Conservation (phyloP, 148 eudicot species). For the Silene latifolia region DNA sequence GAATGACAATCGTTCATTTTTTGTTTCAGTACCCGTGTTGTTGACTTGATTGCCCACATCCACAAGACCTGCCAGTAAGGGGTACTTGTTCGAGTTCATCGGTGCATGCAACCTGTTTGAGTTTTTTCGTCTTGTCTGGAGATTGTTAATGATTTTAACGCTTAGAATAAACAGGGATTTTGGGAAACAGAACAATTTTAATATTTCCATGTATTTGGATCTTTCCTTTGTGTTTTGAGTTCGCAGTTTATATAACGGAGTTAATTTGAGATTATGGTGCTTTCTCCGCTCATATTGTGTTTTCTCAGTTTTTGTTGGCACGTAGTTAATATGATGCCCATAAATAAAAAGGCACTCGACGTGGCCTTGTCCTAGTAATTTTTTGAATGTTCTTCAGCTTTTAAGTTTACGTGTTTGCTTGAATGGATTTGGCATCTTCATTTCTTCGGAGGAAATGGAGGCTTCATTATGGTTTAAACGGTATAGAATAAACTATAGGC, state of each 20-base stretch:
- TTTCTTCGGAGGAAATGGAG: too few species aligned
- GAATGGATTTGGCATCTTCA: too few species aligned
- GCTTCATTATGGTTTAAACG: too few species aligned
- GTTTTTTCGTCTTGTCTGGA: not conserved
- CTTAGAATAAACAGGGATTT: constrained; percentile 22
- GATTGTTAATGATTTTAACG: not conserved
- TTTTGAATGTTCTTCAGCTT: too few species aligned
- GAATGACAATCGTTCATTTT: not conserved
- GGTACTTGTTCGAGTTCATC: constrained; percentile 12
- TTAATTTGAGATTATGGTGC: not conserved
- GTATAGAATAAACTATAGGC: too few species aligned
- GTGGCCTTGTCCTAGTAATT: too few species aligned
- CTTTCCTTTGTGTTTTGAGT: not conserved
- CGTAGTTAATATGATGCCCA: not conserved
- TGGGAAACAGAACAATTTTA: constrained; percentile 14
- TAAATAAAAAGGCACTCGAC: too few species aligned
- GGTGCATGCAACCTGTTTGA: not conserved
- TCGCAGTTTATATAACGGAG: not conserved
- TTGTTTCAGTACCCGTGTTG: constrained; percentile 65
- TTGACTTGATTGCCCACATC: constrained; percentile 69
- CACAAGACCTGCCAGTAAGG: constrained; percentile 37
- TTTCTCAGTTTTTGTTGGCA: not conserved
- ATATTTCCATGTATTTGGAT: constrained; percentile 2
- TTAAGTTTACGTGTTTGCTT: too few species aligned
- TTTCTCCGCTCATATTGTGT: not conserved